Conservation (phyloP, 1,284 basidiomycete genomes). For the Puccinia coronata region DNA sequence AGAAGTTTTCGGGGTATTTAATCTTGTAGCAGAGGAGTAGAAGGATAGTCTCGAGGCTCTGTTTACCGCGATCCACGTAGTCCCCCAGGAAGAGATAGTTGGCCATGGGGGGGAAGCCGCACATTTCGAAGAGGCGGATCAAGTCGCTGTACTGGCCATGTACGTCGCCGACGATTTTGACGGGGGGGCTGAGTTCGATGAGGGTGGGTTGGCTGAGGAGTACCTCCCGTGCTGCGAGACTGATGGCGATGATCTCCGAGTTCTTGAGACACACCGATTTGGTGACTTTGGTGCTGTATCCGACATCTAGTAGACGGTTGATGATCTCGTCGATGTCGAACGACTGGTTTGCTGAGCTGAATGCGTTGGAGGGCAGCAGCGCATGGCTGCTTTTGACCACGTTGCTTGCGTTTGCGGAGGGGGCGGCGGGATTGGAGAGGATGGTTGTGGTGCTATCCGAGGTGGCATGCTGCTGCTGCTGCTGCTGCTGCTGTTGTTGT, state of each 20-base stretch:
- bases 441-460: neutral
- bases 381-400: neutral
- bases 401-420: neutral
- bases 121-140: conserved; percentile 98
- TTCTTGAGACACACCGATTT: conserved; percentile 97
- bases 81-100: conserved; percentile 99
- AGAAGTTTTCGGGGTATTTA: conserved; percentile 99
- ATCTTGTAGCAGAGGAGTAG: conserved; percentile 97
- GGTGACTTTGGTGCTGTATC: conserved; percentile 96
- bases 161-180: conserved; percentile 99
- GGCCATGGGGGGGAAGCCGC: conserved; percentile 95
- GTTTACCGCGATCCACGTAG: conserved; percentile 98
- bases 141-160: conserved; percentile 99
- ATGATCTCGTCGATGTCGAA: conserved; percentile 99
- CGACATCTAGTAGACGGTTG: conserved; percentile 88
- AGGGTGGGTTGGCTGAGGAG: conserved; percentile 97
- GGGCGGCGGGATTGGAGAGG: neutral
- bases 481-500: too few relatives aligned
- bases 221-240: conserved; percentile 93
- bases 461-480: too few relatives aligned
- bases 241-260: conserved; percentile 90
- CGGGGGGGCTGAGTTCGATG: conserved; percentile 94
- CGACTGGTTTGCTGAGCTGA: conserved; percentile 57
- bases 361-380: neutral
- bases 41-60: conserved; percentile 95